These are phyloP conservation scores for Starmerella vaccinii DNA, from an alignment of 805 yeast genomes.

Conservation along the genomic window DNA sequence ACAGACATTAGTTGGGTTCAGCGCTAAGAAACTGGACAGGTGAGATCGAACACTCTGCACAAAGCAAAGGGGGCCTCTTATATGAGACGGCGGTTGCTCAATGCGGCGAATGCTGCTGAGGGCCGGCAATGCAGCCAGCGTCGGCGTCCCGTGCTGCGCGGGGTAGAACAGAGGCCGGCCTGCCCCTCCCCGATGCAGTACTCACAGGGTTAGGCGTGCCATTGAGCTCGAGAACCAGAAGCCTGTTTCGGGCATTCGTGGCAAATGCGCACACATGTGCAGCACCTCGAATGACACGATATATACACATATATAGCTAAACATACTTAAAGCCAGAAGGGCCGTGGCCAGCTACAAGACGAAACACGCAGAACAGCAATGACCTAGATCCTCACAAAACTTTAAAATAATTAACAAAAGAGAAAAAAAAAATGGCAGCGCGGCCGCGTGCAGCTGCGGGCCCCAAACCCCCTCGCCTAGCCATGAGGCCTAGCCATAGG, in stretches of 20 bases:
- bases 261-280: background rate
- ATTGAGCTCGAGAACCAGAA: no score
- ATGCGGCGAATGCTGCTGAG: background rate
- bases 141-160: background rate
- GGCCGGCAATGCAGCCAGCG: background rate
- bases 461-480: background rate
- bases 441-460: no score
- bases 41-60: background rate
- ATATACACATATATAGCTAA: no score
- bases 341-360: no score
- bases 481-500: no score
- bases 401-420: no score
- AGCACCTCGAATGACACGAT: no score
- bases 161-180: background rate
- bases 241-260: no score
- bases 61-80: background rate
- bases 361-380: no score
- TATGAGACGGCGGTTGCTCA: background rate
- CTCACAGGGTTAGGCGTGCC: background rate
- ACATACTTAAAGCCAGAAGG: no score
- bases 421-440: no score
- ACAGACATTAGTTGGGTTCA: background rate
- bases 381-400: no score
- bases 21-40: background rate
- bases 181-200: background rate